Conservation (phyloP, 108 stramenopile genomes). For the Asterionellopsis glacialis region DNA sequence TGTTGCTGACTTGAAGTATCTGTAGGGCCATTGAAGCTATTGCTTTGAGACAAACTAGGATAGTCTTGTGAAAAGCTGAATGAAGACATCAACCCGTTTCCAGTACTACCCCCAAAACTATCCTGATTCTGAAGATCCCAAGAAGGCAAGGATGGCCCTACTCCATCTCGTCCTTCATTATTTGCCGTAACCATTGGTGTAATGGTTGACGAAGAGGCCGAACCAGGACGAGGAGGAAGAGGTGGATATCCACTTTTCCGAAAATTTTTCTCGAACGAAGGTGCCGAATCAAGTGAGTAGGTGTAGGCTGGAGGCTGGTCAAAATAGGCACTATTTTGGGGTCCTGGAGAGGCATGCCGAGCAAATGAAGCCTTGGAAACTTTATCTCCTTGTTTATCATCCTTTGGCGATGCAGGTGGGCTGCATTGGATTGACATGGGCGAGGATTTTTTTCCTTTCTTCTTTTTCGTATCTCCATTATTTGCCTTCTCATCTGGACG, state of each 20-base stretch:
- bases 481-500: background rate
- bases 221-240: conserved; percentile 40
- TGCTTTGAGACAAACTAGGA: conserved; percentile 34
- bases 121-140: conserved; percentile 66
- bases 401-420: conserved; percentile 4
- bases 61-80: conserved; percentile 58
- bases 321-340: conserved; percentile 10
- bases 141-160: conserved; percentile 45
- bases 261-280: conserved; percentile 26
- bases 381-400: conserved; percentile 3
- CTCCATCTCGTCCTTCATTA: conserved; percentile 21
- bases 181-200: conserved; percentile 40
- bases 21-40: conserved; percentile 25
- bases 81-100: conserved; percentile 27
- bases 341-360: conserved; percentile 7
- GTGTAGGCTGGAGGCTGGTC: conserved; percentile 42
- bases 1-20: background rate
- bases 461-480: background rate
- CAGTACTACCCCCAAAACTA: conserved; percentile 48
- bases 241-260: conserved; percentile 15
- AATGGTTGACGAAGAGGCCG: conserved; percentile 36
- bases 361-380: background rate
- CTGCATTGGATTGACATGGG: background rate
- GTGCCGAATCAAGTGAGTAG: conserved; percentile 52
- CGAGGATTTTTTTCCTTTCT: conserved; percentile 6